Evolutionary conservation across 73 alveolate genomes (phyloP).

Genomic region (Uronychia binucleata): DNA sequence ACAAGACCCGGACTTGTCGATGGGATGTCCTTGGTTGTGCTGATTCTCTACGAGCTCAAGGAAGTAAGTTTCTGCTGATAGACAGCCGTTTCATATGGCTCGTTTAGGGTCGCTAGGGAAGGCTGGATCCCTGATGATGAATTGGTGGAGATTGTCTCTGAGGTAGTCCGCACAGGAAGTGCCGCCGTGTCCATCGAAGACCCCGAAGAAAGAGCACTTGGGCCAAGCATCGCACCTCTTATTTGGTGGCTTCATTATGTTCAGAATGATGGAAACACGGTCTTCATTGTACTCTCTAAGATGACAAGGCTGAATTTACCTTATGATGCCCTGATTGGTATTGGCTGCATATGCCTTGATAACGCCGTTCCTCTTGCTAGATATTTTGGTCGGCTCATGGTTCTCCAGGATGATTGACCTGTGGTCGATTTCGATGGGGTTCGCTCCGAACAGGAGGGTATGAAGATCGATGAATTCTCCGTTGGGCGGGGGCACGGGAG

Average conservation of each 20-base stretch:
- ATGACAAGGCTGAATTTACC: too few species aligned
- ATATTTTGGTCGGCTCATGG: slow-evolving; percentile 78
- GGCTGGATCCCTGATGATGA: slow-evolving; percentile 57
- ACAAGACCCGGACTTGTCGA: slow-evolving; percentile 83
- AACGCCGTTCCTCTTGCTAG: slow-evolving; percentile 80
- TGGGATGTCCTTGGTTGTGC: slow-evolving; percentile 60
- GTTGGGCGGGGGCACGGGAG: neutral
- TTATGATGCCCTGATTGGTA: slow-evolving; percentile 63
- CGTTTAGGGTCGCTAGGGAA: slow-evolving; percentile 60
- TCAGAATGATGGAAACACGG: slow-evolving; percentile 68
- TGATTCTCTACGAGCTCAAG: slow-evolving; percentile 63
- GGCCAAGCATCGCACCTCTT: slow-evolving; percentile 52
- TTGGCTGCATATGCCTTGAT: slow-evolving; percentile 96
- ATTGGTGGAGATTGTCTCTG: slow-evolving; percentile 64
- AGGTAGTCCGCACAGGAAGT: slow-evolving; percentile 76
- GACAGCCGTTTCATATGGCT: slow-evolving; percentile 60
- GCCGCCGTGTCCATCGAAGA: slow-evolving; percentile 84
- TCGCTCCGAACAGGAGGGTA: slow-evolving; percentile 60
- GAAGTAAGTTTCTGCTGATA: slow-evolving; percentile 64
- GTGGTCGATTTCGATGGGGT: slow-evolving; percentile 24
- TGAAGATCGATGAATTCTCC: slow-evolving; percentile 6
- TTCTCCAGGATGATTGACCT: slow-evolving; percentile 29
- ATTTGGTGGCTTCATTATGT: slow-evolving; percentile 56
- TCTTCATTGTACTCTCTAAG: slow-evolving; percentile 79
- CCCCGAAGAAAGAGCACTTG: slow-evolving; percentile 66